These are phyloP conservation scores for Fusarium robinianum DNA, from an alignment of 2,329 filamentous ascomycete species.

Conservation along the genomic window DNA sequence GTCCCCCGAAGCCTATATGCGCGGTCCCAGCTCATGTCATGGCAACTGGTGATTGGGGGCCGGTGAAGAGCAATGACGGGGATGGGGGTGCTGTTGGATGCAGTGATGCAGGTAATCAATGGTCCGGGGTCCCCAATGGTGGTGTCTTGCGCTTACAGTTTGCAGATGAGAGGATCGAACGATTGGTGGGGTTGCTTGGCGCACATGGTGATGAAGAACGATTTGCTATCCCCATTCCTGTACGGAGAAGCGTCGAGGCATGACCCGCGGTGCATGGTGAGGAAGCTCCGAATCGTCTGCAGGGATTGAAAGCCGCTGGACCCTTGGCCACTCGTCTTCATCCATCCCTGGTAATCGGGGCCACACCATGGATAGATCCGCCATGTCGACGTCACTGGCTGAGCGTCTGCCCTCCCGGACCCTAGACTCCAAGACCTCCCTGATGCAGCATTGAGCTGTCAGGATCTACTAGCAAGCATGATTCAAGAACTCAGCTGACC, in stretches of 20 bases:
- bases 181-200: constrained; percentile 27
- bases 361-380: constrained; percentile 6
- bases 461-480: constrained; percentile 18
- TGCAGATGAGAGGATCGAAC: constrained; percentile 25
- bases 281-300: constrained; percentile 17
- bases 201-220: constrained; percentile 9
- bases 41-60: constrained; percentile 22
- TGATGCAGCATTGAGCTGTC: constrained; percentile 34
- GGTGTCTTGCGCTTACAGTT: constrained; percentile 9
- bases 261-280: constrained; percentile 27
- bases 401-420: constrained; percentile 14
- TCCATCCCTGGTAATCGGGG: constrained; percentile 20
- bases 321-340: constrained; percentile 14
- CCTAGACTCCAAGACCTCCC: constrained; percentile 20
- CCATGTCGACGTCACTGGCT: constrained; percentile 14
- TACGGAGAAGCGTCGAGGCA: constrained; percentile 21
- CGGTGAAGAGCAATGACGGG: constrained; percentile 17
- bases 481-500: constrained; percentile 18
- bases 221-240: constrained; percentile 13
- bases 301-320: constrained; percentile 7
- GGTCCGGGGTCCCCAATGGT: constrained; percentile 4
- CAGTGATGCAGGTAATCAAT: constrained; percentile 22
- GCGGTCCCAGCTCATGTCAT: constrained; percentile 10
- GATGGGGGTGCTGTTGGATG: constrained; percentile 20
- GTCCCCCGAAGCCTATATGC: constrained; percentile 17